A percentile compares a stretch with the other conserved stretches of the same genome.
Conservation (phyloP, 148 eudicot genomes). For the Rhododendron henanense region DNA sequence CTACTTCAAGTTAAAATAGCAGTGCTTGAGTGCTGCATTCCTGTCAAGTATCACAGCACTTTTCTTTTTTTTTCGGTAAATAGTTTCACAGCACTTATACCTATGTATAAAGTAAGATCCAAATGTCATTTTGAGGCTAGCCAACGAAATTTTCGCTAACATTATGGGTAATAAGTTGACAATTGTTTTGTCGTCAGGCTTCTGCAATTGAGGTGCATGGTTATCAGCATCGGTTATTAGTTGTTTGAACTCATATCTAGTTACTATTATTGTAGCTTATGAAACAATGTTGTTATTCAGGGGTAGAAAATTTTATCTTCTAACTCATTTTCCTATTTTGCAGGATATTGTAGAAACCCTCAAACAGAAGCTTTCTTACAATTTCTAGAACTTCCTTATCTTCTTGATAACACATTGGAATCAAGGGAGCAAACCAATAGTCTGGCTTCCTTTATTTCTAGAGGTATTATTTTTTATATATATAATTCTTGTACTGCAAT, state of each 20-base stretch:
- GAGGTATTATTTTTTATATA: conserved; percentile 31
- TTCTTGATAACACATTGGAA: conserved; percentile 45
- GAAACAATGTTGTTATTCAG: background rate
- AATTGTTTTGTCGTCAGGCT: background rate
- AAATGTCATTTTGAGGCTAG: background rate
- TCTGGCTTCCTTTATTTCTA: conserved; percentile 34
- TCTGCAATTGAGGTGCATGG: conserved; percentile 3
- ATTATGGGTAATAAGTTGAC: background rate
- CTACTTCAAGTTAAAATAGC: background rate
- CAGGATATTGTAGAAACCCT: conserved; percentile 76
- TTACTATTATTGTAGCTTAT: background rate
- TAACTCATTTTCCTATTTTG: conserved; percentile 4
- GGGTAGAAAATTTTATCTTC: background rate
- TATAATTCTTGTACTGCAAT: background rate
- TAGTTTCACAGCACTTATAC: background rate
- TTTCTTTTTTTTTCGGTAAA: no score
- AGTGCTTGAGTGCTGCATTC: background rate
- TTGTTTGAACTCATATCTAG: background rate
- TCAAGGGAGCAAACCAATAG: conserved; percentile 23
- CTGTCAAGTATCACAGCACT: background rate
- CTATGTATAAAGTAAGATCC: background rate
- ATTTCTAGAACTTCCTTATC: conserved; percentile 76
- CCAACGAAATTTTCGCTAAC: background rate
- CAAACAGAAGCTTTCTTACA: conserved; percentile 78
- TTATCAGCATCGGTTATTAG: background rate